phyloP scores from a whole-genome alignment of 495 filamentous ascomycete genomes.

The Daldinia grandis region DNA sequence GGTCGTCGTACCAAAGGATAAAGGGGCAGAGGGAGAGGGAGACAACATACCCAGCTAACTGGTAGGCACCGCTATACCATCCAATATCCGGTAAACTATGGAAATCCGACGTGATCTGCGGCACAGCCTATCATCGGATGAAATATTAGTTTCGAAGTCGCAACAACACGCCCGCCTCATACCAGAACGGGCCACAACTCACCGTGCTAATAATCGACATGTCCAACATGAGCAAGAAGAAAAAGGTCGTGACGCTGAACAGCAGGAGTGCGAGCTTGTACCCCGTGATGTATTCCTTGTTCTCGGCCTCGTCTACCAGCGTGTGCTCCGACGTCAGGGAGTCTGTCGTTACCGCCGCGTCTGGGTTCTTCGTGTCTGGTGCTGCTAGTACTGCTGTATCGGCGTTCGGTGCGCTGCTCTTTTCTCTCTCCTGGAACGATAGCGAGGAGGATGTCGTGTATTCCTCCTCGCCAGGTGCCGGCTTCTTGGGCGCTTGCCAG shows the following conservation, averaged over 20 bases:
- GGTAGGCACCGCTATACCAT: slow-evolving; percentile 60
- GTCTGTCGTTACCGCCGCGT: background rate
- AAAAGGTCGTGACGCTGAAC: slow-evolving; percentile 49
- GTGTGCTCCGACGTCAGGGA: slow-evolving; percentile 7
- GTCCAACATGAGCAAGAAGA: slow-evolving; percentile 61
- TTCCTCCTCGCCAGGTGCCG: slow-evolving; percentile 6
- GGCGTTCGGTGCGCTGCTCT: background rate
- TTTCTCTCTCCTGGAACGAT: slow-evolving; percentile 25
- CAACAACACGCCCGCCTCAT: slow-evolving; percentile 6
- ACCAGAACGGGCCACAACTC: slow-evolving; percentile 33
- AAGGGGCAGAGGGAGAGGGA: background rate
- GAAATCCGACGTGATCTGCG: slow-evolving; percentile 56
- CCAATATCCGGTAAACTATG: slow-evolving; percentile 56
- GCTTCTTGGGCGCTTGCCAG: slow-evolving; percentile 1
- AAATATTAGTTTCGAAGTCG: slow-evolving; percentile 6
- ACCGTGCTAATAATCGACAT: slow-evolving; percentile 59
- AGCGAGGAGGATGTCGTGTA: slow-evolving; percentile 5
- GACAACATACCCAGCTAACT: slow-evolving; percentile 48
- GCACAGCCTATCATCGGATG: slow-evolving; percentile 41
- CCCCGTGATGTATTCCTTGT: slow-evolving; percentile 38
- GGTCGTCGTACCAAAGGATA: background rate
- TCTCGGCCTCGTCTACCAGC: slow-evolving; percentile 14
- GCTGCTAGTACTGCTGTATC: background rate
- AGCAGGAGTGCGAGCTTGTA: slow-evolving; percentile 39
- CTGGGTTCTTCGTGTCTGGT: background rate